Percentiles rank a stretch among this genome's conserved stretches.
Conservation (phyloP, 1,139 yeast species). For the Kodamaea suecica region DNA sequence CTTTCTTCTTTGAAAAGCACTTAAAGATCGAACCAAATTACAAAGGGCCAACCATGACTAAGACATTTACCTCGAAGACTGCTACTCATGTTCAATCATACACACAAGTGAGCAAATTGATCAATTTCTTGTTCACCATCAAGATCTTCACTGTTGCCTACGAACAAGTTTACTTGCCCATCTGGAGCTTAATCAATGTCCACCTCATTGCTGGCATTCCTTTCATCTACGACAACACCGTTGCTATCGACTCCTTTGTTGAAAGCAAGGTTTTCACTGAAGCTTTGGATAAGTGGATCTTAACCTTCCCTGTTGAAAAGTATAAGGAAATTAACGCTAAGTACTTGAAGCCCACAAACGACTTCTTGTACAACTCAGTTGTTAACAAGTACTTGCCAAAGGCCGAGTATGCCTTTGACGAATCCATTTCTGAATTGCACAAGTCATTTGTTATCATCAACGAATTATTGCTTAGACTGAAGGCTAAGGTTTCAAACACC, state of each 20-base stretch:
- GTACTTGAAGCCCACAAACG: constrained; percentile 32
- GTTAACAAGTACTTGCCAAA: constrained; percentile 35
- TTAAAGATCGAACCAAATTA: too few species aligned
- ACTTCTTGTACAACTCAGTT: constrained; percentile 22
- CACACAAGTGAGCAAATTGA: constrained; percentile 24
- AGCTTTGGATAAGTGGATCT: constrained; percentile 13
- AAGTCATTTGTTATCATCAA: constrained; percentile 33
- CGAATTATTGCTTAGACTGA: constrained; percentile 28
- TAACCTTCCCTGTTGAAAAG: constrained; percentile 15
- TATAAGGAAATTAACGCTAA: constrained; percentile 20
- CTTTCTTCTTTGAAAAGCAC: too few species aligned
- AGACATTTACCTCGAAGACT: constrained; percentile 33
- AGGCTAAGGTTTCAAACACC: constrained; percentile 25
- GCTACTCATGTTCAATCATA: constrained; percentile 34
- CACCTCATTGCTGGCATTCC: constrained; percentile 25
- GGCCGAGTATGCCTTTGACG: constrained; percentile 23
- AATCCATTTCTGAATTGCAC: constrained; percentile 20
- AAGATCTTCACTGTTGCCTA: constrained; percentile 23
- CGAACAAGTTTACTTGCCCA: constrained; percentile 18
- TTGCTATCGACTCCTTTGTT: constrained; percentile 27
- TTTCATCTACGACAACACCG: constrained; percentile 23
- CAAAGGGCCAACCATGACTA: too few species aligned
- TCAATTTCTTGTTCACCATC: constrained; percentile 27
- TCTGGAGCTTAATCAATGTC: constrained; percentile 19
- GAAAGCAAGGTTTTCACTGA: constrained; percentile 24